Base-by-base conservation (phyloP, 2,329 filamentous ascomycete genomes). In the Diaporthe aspalathi region DNA sequence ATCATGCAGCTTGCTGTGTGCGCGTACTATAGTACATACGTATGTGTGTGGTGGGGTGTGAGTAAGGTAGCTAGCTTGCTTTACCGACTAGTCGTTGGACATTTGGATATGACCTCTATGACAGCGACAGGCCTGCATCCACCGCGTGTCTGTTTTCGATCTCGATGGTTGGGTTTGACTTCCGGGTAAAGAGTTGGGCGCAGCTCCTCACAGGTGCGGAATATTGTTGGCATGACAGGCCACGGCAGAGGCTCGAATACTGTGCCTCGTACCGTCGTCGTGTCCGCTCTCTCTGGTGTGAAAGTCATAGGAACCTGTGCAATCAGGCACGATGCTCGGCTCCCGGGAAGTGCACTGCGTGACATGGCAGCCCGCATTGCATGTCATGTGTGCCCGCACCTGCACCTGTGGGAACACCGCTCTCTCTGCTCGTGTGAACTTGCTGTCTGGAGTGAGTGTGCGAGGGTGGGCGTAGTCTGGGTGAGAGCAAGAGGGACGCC, bases 331-430 rank as follows among this genome's bases (percentile, higher is more conserved):
- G 29, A 7, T 35, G 35, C n/a, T 72, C 68, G 62, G 71, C 43
- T 70, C 49, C 52, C 71, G 62, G 71, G 40, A 50, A 27, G n/a
- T 50, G 60, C 68, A 27, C 52, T 49, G 62, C 67, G 50, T 67
- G 52, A 53, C 67, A 70, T 70, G 27, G 67, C 70, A 70, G 50
- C 16, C 57, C 9, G 57, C 52, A 47, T 52, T 53, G 67, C 57
- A 69, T 65, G 40, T 54, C 52, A 24, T 45, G 38, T 65, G 45
- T 45, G 45, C n/a, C 22, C 24, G n/a, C 45, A 2, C n/a, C 22
- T 35, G n/a, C 45, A 2, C 43, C 57, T 65, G 45, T 29, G 43
- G 45, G 50, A 24, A 56, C 63, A 54, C 38, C 47, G 49, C 54
- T 29, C 38, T 38, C 60, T 38, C 12, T 65, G 63, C 24, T 53